phyloP scores from a whole-genome alignment of 2,329 filamentous ascomycete genomes.

The Aspergillus ochraceoroseus region DNA sequence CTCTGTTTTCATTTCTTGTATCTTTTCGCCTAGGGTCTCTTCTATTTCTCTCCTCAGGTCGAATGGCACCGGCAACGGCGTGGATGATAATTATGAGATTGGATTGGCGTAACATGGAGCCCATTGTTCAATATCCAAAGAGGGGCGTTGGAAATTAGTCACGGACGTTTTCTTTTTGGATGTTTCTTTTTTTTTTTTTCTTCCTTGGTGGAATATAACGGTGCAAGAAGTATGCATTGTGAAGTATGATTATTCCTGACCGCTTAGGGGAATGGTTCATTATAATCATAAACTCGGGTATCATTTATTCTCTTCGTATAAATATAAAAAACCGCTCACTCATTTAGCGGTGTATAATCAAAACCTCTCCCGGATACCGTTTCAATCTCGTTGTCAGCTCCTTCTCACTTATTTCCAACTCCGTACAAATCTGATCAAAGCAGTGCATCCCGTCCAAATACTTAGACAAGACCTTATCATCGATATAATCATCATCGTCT shows the following conservation, averaged over 20 bases:
- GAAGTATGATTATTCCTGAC: too few species aligned
- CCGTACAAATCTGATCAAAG: constrained; percentile 50
- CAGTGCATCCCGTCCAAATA: constrained; percentile 48
- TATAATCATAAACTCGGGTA: background rate
- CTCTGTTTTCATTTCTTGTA: constrained; percentile 13
- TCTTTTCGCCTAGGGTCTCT: background rate
- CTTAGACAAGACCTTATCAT: constrained; percentile 37
- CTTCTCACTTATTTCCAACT: constrained; percentile 46
- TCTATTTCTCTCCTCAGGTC: constrained; percentile 3
- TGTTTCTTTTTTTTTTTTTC: too few species aligned
- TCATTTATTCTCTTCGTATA: background rate
- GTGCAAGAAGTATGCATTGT: too few species aligned
- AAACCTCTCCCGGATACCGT: constrained; percentile 42
- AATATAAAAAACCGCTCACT: background rate
- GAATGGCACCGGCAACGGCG: background rate
- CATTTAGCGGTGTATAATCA: constrained; percentile 45
- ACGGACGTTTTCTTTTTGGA: too few species aligned
- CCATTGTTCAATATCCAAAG: background rate
- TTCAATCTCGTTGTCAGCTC: constrained; percentile 44
- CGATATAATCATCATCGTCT: constrained; percentile 33
- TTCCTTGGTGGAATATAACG: background rate
- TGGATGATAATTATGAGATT: constrained; percentile 8
- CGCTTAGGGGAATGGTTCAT: too few species aligned
- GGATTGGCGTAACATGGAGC: constrained; percentile 15
- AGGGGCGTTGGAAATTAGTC: constrained; percentile 5